A percentile compares a stretch with the other conserved stretches of the same genome.
phyloP scores from a whole-genome alignment of 1,139 yeast genomes.

The Scheffersomyces insectosa region DNA sequence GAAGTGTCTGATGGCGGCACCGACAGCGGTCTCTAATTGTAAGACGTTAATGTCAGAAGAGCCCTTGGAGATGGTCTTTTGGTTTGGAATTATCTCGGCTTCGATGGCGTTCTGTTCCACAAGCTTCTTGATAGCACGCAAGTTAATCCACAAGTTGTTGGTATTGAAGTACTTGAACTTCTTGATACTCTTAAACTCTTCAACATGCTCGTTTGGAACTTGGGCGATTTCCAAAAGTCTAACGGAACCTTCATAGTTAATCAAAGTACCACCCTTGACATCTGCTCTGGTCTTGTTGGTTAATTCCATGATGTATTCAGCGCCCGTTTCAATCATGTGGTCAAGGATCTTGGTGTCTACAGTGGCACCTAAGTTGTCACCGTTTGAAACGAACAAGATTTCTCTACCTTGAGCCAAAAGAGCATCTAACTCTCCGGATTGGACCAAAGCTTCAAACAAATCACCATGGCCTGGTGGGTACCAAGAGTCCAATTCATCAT shows the following conservation, averaged over 20 bases:
- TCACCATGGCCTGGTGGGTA: conserved; percentile 99
- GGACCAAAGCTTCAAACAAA: conserved; percentile 84
- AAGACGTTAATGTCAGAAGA: conserved; percentile 78
- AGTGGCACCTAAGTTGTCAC: conserved; percentile 98
- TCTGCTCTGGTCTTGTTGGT: conserved; percentile 99
- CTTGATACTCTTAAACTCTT: conserved; percentile 96
- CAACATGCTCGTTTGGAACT: conserved; percentile 98
- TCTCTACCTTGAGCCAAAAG: conserved; percentile 93
- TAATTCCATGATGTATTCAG: conserved; percentile 97
- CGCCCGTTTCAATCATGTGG: conserved; percentile 88
- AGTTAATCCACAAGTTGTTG: conserved; percentile 95
- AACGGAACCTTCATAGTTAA: conserved; percentile 93
- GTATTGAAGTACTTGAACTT: conserved; percentile 98
- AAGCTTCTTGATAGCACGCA: conserved; percentile 89
- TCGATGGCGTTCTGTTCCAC: conserved; percentile 82
- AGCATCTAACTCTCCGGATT: conserved; percentile 90
- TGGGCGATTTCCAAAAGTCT: conserved; percentile 96
- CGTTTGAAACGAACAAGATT: conserved; percentile 91
- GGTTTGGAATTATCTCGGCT: conserved; percentile 94
- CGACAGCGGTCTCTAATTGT: conserved; percentile 97
- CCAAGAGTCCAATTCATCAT: conserved; percentile 85
- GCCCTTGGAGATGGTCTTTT: conserved; percentile 78
- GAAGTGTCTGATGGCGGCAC: conserved; percentile 98
- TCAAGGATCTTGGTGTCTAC: conserved; percentile 88
- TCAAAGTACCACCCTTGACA: conserved; percentile 98